Conservation (phyloP, 2,329 filamentous ascomycete genomes). For the Coniochaeta sp. region DNA sequence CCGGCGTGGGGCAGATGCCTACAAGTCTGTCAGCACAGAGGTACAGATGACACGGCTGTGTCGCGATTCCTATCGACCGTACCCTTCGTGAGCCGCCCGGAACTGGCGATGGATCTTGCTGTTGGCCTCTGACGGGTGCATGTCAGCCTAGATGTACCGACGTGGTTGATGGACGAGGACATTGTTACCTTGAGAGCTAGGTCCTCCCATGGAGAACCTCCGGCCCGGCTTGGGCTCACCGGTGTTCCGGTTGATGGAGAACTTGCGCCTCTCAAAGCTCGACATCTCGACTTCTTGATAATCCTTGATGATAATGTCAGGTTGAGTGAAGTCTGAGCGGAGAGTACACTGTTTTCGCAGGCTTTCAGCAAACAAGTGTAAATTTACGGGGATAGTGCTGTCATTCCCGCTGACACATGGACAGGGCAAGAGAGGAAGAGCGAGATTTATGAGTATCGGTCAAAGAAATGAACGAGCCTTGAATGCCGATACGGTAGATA, state of each 20-base stretch:
- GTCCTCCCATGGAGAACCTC: slow-evolving; percentile 52
- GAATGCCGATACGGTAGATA: background rate
- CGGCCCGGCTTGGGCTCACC: slow-evolving; percentile 49
- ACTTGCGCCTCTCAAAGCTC: background rate
- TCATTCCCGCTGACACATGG: background rate
- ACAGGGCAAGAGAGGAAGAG: background rate
- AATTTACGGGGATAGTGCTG: background rate
- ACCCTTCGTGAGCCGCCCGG: slow-evolving; percentile 77
- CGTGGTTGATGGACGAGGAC: background rate
- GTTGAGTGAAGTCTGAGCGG: background rate
- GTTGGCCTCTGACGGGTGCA: slow-evolving; percentile 58
- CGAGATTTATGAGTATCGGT: background rate
- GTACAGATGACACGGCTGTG: background rate
- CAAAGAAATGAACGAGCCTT: background rate
- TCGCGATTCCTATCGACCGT: background rate
- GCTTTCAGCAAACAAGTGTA: background rate
- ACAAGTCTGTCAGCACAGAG: background rate
- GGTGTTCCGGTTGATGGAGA: slow-evolving; percentile 38
- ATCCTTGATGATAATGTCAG: background rate
- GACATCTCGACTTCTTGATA: background rate
- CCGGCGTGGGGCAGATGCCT: slow-evolving; percentile 79
- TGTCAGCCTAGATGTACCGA: background rate
- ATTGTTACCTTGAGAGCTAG: slow-evolving; percentile 42
- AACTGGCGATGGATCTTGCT: slow-evolving; percentile 87
- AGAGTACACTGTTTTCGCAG: background rate